Evolutionary conservation across 1,284 basidiomycete genomes (phyloP).

Genomic region (Puccinia horiana): DNA sequence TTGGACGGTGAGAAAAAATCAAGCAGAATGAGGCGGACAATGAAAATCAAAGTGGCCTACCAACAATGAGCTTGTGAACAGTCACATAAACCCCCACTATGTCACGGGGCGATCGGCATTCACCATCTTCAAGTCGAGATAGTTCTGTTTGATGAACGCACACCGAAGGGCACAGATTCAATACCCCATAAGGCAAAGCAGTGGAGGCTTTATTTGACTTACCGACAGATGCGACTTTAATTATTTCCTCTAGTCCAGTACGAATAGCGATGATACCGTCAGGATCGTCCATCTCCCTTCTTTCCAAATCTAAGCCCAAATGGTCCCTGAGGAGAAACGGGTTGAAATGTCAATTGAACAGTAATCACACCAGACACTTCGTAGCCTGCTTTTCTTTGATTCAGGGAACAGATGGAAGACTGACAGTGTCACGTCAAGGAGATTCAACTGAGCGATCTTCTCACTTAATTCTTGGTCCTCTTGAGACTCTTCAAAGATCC

Average conservation of each 20-base stretch:
- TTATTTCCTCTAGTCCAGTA: slow-evolving; percentile 36
- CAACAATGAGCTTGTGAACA: slow-evolving; percentile 48
- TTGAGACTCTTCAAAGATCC: slow-evolving; percentile 26
- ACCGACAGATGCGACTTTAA: slow-evolving; percentile 31
- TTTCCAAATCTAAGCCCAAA: slow-evolving; percentile 48
- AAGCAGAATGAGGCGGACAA: not conserved
- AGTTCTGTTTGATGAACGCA: slow-evolving; percentile 18
- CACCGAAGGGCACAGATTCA: not conserved
- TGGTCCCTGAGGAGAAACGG: slow-evolving; percentile 27
- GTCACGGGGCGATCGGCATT: slow-evolving; percentile 47
- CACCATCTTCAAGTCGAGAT: slow-evolving; percentile 24
- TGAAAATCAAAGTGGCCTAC: slow-evolving; percentile 15
- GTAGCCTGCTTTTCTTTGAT: not conserved
- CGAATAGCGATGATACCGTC: slow-evolving; percentile 29
- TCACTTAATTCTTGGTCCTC: slow-evolving; percentile 37
- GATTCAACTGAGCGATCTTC: slow-evolving; percentile 37
- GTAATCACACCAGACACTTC: not conserved
- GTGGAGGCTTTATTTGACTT: not conserved
- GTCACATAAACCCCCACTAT: slow-evolving; percentile 37
- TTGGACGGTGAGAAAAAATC: not conserved
- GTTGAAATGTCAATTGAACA: not conserved
- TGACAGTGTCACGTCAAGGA: slow-evolving; percentile 42
- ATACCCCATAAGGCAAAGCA: not conserved
- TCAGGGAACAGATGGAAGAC: not conserved
- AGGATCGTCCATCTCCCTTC: slow-evolving; percentile 48